A percentile compares a stretch with the other conserved stretches of the same genome.
These are phyloP conservation scores for Senna tora DNA, from an alignment of 306 rosid species.

Conservation along the genomic window DNA sequence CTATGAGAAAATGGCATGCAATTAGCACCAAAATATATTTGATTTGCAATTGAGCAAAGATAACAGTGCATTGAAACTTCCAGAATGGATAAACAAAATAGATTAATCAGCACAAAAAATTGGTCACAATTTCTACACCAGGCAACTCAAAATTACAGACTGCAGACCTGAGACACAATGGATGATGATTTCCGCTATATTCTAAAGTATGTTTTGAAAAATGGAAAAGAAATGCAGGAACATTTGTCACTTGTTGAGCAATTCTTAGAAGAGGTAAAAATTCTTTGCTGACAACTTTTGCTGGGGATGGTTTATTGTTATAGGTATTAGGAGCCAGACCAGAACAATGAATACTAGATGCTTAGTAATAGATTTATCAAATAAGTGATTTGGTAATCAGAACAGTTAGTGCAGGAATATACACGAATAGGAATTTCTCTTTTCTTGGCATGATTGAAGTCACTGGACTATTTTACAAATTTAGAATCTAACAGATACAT, in stretches of 20 bases:
- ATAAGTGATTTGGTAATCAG: too few species aligned
- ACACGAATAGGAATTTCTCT: too few species aligned
- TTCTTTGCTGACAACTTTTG: not conserved
- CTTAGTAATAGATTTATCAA: too few species aligned
- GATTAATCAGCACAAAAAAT: not conserved
- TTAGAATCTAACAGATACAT: too few species aligned
- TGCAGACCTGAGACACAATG: not conserved
- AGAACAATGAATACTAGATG: too few species aligned
- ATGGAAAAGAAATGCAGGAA: not conserved
- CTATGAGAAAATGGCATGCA: not conserved
- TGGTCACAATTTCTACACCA: not conserved
- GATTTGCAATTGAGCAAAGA: slow-evolving; percentile 13
- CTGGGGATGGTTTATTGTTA: too few species aligned
- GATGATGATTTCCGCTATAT: not conserved
- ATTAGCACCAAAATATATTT: not conserved
- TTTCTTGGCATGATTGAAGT: too few species aligned
- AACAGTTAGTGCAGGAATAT: too few species aligned
- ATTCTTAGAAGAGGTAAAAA: not conserved
- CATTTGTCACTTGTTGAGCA: not conserved
- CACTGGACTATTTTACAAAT: too few species aligned
- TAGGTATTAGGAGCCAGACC: too few species aligned
- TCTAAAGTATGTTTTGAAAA: not conserved
- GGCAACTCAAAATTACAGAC: not conserved
- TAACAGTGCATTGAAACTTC: slow-evolving; percentile 7
- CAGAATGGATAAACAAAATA: not conserved